Conservation (phyloP, 2,329 filamentous ascomycete species). For the Neobulgaria alba region DNA sequence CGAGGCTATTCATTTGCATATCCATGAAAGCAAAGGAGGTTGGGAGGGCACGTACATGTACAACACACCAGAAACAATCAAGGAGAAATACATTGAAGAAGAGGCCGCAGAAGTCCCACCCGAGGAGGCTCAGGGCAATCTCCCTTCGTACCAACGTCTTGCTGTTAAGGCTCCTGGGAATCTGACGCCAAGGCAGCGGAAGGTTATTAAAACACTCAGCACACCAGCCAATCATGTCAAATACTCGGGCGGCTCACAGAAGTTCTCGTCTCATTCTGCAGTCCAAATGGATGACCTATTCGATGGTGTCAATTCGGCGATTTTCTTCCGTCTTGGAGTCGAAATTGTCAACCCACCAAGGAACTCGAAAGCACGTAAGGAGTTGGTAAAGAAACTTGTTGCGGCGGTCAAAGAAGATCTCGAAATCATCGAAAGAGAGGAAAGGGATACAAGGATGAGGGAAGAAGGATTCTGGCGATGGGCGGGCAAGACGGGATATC, state of each 20-base stretch:
- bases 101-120: conserved; percentile 3
- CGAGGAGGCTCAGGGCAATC: conserved; percentile 3
- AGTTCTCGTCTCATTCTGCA: conserved; percentile 7
- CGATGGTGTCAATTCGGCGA: conserved; percentile 19
- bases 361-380: conserved; percentile 20
- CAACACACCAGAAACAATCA: conserved; percentile 1
- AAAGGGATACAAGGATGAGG: conserved; percentile 19
- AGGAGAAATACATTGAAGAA: neutral
- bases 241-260: conserved; percentile 15
- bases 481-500: conserved; percentile 22
- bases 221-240: conserved; percentile 14
- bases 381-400: conserved; percentile 22
- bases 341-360: conserved; percentile 14
- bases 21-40: conserved; percentile 24
- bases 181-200: conserved; percentile 23
- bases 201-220: conserved; percentile 12
- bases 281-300: conserved; percentile 11
- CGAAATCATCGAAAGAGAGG: conserved; percentile 20
- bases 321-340: conserved; percentile 25
- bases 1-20: conserved; percentile 22
- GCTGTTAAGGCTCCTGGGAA: conserved; percentile 13
- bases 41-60: conserved; percentile 23
- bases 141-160: conserved; percentile 1
- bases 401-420: conserved; percentile 23
- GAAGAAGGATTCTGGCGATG: conserved; percentile 27